phyloP scores from a whole-genome alignment of 2,329 filamentous ascomycete species.

The Colletotrichum sp. region DNA sequence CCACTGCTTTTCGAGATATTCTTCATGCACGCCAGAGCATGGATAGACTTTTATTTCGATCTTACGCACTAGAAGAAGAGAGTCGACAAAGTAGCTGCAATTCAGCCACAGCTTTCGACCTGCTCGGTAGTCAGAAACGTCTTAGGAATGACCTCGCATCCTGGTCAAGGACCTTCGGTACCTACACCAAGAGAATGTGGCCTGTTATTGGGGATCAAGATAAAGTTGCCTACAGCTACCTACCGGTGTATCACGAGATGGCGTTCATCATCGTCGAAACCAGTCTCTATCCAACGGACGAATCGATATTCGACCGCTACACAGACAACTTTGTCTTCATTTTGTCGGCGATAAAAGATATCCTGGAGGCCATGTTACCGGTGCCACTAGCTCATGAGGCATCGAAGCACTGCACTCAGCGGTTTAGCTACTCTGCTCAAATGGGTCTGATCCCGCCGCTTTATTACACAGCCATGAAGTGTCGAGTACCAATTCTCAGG shows the following conservation, averaged over 20 bases:
- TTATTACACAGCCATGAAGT: not conserved
- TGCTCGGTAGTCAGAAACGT: not conserved
- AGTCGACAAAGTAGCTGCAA: fast-evolving
- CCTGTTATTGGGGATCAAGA: not conserved
- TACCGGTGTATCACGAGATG: not conserved
- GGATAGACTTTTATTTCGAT: not conserved
- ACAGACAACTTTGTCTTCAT: not conserved
- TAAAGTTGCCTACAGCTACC: not conserved
- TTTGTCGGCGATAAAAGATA: not conserved
- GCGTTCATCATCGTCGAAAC: not conserved
- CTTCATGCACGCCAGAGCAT: not conserved
- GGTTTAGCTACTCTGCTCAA: not conserved
- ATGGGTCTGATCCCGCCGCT: not conserved
- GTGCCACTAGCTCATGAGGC: fast-evolving
- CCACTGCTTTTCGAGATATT: not conserved
- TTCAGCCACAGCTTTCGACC: not conserved
- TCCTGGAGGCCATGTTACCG: not conserved
- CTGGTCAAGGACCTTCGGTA: not conserved
- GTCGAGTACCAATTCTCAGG: not conserved
- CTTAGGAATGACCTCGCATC: not conserved
- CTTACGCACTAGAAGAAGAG: not conserved
- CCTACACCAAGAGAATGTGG: not conserved
- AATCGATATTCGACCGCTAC: not conserved
- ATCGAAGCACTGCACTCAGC: not conserved
- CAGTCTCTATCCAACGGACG: not conserved